Conservation (phyloP, 176 grass and related monocot species). For the Ampelocalamus luodianensis region DNA sequence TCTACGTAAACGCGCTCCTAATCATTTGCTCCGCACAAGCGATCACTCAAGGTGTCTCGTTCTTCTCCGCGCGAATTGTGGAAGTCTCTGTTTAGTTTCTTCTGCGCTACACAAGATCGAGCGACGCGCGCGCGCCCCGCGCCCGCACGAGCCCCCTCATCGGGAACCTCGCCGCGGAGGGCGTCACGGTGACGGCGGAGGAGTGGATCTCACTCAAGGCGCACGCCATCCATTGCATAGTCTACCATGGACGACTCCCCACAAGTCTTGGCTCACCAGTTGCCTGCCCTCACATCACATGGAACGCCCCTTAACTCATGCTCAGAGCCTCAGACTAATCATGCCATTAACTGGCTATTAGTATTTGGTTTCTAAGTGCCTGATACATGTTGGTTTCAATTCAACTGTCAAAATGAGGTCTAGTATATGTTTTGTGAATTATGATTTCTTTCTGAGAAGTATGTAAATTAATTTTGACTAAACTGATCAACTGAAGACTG, state of each 20-base stretch:
- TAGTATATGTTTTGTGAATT: not conserved
- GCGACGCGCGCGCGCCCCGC: slow-evolving; percentile 29
- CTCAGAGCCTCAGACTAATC: slow-evolving; percentile 15
- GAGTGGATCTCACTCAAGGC: slow-evolving; percentile 64
- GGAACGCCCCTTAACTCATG: slow-evolving; percentile 31
- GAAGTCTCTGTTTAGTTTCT: slow-evolving; percentile 25
- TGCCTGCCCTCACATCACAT: slow-evolving; percentile 41
- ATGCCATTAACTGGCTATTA: not conserved
- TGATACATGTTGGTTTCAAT: not conserved
- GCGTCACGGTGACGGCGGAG: slow-evolving; percentile 51
- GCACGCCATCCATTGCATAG: not conserved
- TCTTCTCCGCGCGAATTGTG: slow-evolving; percentile 12
- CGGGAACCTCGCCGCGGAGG: slow-evolving; percentile 19
- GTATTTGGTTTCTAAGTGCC: not conserved
- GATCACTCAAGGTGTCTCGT: slow-evolving; percentile 52
- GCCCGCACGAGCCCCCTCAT: slow-evolving; percentile 43
- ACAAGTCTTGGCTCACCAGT: slow-evolving; percentile 19
- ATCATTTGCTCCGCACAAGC: slow-evolving; percentile 58
- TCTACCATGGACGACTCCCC: slow-evolving; percentile 22
- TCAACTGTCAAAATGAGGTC: not conserved
- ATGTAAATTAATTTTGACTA: not conserved
- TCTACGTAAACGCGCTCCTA: slow-evolving; percentile 34
- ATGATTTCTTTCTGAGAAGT: not conserved
- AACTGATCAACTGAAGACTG: not conserved
- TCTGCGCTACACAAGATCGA: slow-evolving; percentile 9